Percentiles rank a stretch among this genome's conserved stretches.
Conservation (phyloP, 768 basidiomycete genomes). For the Agrocybe pediades region DNA sequence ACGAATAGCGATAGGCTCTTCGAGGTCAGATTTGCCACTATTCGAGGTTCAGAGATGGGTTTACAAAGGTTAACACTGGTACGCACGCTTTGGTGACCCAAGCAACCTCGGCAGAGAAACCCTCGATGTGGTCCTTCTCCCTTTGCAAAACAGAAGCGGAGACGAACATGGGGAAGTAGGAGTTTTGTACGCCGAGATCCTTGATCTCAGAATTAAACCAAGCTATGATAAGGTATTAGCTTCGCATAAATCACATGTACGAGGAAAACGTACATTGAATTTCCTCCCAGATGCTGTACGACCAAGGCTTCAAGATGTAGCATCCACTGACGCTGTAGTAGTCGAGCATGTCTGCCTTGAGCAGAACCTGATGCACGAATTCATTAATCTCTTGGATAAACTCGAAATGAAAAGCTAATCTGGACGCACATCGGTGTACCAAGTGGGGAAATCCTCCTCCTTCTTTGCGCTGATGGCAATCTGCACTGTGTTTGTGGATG, state of each 20-base stretch:
- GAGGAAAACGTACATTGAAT: conserved; percentile 70
- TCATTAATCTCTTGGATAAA: neutral
- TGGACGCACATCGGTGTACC: conserved; percentile 88
- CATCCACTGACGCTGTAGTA: conserved; percentile 99
- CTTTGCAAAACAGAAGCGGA: conserved; percentile 89
- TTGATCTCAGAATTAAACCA: conserved; percentile 96
- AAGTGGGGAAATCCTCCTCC: conserved; percentile 90
- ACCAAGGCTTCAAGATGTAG: conserved; percentile 98
- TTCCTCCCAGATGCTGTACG: conserved; percentile 94
- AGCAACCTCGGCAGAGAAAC: conserved; percentile 99
- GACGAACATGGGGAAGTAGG: conserved; percentile 99
- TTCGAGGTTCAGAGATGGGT: neutral
- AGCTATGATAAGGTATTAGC: conserved; percentile 41
- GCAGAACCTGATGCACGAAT: conserved; percentile 66
- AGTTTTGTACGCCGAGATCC: conserved; percentile 93
- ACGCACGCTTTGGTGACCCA: conserved; percentile 97
- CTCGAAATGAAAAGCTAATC: neutral
- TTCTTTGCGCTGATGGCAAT: conserved; percentile 96
- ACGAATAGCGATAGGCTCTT: conserved; percentile 97
- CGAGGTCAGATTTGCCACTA: conserved; percentile 90
- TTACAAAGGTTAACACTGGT: neutral
- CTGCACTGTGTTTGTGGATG: conserved; percentile 86
- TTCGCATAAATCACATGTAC: neutral
- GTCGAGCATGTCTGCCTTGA: conserved; percentile 98
- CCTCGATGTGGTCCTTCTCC: conserved; percentile 98